Conservation (phyloP, 257 asterid genomes). For the Solanum boliviense region DNA sequence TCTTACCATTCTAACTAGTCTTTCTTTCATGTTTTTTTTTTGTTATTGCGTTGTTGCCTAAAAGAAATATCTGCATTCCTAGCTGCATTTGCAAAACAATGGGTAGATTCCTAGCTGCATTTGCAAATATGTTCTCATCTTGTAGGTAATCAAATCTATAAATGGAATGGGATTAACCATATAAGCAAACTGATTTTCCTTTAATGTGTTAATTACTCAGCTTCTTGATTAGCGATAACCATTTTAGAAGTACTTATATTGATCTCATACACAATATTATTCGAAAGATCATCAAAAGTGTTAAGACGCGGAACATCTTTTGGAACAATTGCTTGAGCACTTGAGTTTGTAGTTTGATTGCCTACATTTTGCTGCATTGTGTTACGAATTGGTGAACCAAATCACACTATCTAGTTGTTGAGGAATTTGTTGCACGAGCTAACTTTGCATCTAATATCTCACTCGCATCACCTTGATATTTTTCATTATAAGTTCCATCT, state of each 20-base stretch:
- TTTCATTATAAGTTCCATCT: too few relatives aligned
- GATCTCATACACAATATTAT: too few relatives aligned
- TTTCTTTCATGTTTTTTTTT: neutral
- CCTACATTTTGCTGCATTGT: neutral
- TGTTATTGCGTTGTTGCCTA: neutral
- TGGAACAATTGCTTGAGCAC: too few relatives aligned
- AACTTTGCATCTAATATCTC: too few relatives aligned
- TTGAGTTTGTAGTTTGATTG: too few relatives aligned
- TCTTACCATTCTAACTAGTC: neutral
- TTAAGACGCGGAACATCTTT: too few relatives aligned
- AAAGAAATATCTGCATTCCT: neutral
- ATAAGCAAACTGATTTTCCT: neutral
- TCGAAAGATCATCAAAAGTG: too few relatives aligned
- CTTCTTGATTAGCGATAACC: neutral
- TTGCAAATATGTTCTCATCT: neutral
- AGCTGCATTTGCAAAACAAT: too few relatives aligned
- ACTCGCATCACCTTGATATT: too few relatives aligned
- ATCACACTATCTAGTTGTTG: too few relatives aligned
- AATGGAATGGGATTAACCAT: neutral
- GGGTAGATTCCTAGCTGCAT: too few relatives aligned
- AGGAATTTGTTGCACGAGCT: too few relatives aligned
- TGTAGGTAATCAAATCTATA: neutral
- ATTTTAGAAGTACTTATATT: neutral
- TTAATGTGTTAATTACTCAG: neutral
- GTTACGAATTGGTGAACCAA: neutral